Evolutionary conservation across 2,329 filamentous ascomycete genomes (phyloP).

Genomic region (Aspergillus texensis): DNA sequence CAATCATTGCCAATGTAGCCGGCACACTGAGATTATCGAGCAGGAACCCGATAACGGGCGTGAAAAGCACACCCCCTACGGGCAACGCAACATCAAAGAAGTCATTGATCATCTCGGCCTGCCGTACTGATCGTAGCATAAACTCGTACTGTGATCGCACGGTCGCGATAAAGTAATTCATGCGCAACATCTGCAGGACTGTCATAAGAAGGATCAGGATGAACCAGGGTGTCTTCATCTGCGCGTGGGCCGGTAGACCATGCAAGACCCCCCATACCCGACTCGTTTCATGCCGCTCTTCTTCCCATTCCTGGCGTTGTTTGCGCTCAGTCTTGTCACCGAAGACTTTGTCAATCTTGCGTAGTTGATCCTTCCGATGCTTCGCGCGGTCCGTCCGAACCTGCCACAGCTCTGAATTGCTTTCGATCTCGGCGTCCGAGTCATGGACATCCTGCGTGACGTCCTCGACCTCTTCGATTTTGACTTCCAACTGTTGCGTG

Average conservation of each 20-base stretch:
- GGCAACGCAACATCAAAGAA: constrained; percentile 85
- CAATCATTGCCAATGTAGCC: constrained; percentile 69
- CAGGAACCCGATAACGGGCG: constrained; percentile 80
- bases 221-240: constrained; percentile 83
- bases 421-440: constrained; percentile 54
- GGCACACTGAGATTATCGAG: constrained; percentile 78
- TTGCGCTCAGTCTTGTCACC: constrained; percentile 64
- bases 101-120: constrained; percentile 72
- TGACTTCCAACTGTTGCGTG: constrained; percentile 72
- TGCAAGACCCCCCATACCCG: constrained; percentile 88
- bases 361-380: constrained; percentile 63
- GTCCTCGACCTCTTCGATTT: constrained; percentile 58
- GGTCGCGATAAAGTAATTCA: constrained; percentile 89
- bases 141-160: constrained; percentile 80
- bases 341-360: constrained; percentile 71
- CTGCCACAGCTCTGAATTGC: constrained; percentile 48
- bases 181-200: constrained; percentile 72
- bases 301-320: constrained; percentile 63
- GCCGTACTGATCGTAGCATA: constrained; percentile 64
- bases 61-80: constrained; percentile 75
- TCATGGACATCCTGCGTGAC: constrained; percentile 49
- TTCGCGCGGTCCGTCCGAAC: constrained; percentile 59
- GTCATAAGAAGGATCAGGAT: constrained; percentile 84
- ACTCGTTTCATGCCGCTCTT: constrained; percentile 68
- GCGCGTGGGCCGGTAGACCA: constrained; percentile 66